phyloP scores from a whole-genome alignment of 106 monocot species.

The Acanthochlamys bracteata region DNA sequence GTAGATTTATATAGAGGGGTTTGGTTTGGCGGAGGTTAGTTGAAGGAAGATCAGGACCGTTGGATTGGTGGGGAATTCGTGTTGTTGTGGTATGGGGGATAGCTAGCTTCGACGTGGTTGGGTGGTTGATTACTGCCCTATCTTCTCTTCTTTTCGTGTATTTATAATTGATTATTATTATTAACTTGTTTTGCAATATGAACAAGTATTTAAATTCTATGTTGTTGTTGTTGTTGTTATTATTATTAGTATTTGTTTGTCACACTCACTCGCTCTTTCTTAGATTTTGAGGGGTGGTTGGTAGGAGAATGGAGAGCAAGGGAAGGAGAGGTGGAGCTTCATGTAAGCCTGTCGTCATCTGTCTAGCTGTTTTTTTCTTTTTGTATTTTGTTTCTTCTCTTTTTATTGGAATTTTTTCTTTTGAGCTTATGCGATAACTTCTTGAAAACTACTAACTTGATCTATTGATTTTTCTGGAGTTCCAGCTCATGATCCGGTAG shows the following conservation, averaged over 20 bases:
- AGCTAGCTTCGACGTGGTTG: background rate
- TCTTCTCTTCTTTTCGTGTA: background rate
- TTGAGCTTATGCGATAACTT: no score
- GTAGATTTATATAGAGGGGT: background rate
- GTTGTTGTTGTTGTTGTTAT: background rate
- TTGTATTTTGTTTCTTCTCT: no score
- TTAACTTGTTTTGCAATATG: background rate
- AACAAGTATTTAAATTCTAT: background rate
- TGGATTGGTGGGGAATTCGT: background rate
- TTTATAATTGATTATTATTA: background rate
- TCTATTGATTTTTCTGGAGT: no score
- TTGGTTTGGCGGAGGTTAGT: conserved; percentile 7
- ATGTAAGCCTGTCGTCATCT: background rate
- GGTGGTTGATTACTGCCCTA: background rate
- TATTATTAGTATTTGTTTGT: background rate
- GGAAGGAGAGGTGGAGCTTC: background rate
- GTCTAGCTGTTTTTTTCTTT: no score
- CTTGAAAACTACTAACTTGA: no score
- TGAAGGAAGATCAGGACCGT: conserved; percentile 5
- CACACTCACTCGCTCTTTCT: no score
- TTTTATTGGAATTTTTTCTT: no score
- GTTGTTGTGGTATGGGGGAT: background rate
- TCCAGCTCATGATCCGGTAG: no score
- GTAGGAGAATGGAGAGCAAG: background rate
- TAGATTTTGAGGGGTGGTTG: background rate